phyloP scores from a whole-genome alignment of 164 flowering plant genomes.

The Buxus sempervirens region DNA sequence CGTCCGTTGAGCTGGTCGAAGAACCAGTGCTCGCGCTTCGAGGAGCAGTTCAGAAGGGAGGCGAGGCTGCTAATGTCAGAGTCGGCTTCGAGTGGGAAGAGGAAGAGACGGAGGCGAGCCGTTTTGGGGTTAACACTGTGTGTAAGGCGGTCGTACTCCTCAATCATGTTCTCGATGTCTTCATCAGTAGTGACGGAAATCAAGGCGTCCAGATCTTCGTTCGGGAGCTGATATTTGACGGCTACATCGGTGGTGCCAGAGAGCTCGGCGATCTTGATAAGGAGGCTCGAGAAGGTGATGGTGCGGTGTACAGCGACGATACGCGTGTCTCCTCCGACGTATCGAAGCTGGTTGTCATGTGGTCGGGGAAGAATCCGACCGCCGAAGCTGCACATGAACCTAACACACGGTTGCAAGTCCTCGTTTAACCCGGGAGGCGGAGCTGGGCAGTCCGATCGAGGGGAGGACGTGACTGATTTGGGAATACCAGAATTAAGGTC shows the following conservation, averaged over 20 bases:
- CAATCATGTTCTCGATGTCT: constrained; percentile 93
- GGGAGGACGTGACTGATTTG: constrained; percentile 48
- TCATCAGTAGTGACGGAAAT: constrained; percentile 87
- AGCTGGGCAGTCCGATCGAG: constrained; percentile 27
- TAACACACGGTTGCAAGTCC: constrained; percentile 40
- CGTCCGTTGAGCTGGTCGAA: constrained; percentile 77
- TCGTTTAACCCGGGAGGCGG: constrained; percentile 11
- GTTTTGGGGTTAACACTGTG: constrained; percentile 36
- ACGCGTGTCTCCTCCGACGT: constrained; percentile 94
- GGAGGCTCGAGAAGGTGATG: constrained; percentile 46
- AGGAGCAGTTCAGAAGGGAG: constrained; percentile 66
- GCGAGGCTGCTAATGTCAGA: constrained; percentile 51
- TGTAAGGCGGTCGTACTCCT: constrained; percentile 70
- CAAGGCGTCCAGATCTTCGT: constrained; percentile 84
- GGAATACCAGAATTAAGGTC: constrained; percentile 41
- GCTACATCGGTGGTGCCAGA: constrained; percentile 38
- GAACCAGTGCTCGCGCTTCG: constrained; percentile 76
- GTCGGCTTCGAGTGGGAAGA: constrained; percentile 37
- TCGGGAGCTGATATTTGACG: constrained; percentile 95
- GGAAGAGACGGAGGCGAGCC: constrained; percentile 70
- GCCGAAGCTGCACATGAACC: constrained; percentile 96
- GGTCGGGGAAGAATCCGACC: constrained; percentile 94
- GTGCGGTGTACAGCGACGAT: constrained; percentile 70
- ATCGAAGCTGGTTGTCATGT: constrained; percentile 92
- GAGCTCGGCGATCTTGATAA: constrained; percentile 59